phyloP scores from a whole-genome alignment of 2,329 filamentous ascomycete genomes.

The Ophiosphaerella narmari region DNA sequence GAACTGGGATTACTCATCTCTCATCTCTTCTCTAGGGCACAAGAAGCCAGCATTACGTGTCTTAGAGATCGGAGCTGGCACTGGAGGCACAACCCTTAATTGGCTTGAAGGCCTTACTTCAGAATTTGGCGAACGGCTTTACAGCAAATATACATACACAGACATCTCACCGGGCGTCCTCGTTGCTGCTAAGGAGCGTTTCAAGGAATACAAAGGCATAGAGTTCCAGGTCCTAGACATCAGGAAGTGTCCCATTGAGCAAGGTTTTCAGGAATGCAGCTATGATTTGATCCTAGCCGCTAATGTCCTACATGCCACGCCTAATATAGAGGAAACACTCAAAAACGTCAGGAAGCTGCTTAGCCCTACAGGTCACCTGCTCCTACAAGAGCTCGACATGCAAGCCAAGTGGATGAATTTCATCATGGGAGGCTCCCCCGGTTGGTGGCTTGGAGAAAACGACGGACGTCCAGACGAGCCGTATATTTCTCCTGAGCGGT shows the following conservation, averaged over 20 bases:
- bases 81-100: constrained; percentile 14
- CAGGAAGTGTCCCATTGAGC: constrained; percentile 1
- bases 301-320: constrained; percentile 16
- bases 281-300: constrained; percentile 25
- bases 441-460: too few relatives aligned
- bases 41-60: constrained; percentile 1
- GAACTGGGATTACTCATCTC: neutral
- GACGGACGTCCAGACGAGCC: too few relatives aligned
- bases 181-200: constrained; percentile 9
- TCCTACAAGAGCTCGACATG: neutral
- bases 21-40: neutral
- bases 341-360: neutral
- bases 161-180: constrained; percentile 28
- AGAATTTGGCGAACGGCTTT: neutral
- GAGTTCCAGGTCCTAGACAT: constrained; percentile 1
- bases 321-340: neutral
- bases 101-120: constrained; percentile 8
- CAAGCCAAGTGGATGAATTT: constrained; percentile 10
- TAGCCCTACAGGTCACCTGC: neutral
- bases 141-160: constrained; percentile 20
- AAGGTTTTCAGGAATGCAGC: constrained; percentile 8
- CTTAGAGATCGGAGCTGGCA: constrained; percentile 21
- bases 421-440: neutral
- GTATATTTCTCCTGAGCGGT: too few relatives aligned
- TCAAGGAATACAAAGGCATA: constrained; percentile 3